Conservation (phyloP, 2,329 filamentous ascomycete species). For the Hypomyces rosellus region DNA sequence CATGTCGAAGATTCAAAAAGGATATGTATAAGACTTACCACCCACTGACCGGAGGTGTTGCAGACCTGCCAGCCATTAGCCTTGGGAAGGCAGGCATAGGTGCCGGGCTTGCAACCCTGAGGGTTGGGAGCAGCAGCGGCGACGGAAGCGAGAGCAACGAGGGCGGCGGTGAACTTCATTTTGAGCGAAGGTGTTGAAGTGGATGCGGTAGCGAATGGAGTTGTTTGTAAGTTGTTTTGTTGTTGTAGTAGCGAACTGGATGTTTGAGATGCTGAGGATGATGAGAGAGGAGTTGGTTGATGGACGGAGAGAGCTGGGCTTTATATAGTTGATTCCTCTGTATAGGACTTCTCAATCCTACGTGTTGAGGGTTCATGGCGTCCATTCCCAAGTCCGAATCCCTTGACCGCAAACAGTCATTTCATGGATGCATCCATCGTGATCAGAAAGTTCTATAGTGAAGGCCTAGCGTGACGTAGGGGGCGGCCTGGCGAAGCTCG, state of each 20-base stretch:
- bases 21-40: constrained; percentile 24
- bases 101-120: constrained; percentile 25
- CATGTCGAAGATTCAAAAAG: background rate
- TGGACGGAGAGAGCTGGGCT: constrained; percentile 3
- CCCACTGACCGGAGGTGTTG: constrained; percentile 23
- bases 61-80: constrained; percentile 28
- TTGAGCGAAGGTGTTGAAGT: constrained; percentile 13
- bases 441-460: background rate
- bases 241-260: background rate
- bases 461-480: constrained; percentile 8
- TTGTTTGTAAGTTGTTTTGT: constrained; percentile 6
- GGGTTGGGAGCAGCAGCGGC: constrained; percentile 8
- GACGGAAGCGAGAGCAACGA: constrained; percentile 17
- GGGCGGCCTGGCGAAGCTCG: constrained; percentile 8
- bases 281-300: background rate
- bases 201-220: background rate
- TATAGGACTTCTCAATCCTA: too few species aligned
- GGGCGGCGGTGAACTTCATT: constrained; percentile 26
- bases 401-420: background rate
- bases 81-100: constrained; percentile 27
- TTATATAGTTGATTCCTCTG: constrained; percentile 5
- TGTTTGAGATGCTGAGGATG: constrained; percentile 6
- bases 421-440: background rate
- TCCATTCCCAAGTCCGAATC: too few species aligned
- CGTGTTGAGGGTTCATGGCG: too few species aligned